Conservation (phyloP, 2,329 filamentous ascomycete genomes). For the Diplodia seriata region DNA sequence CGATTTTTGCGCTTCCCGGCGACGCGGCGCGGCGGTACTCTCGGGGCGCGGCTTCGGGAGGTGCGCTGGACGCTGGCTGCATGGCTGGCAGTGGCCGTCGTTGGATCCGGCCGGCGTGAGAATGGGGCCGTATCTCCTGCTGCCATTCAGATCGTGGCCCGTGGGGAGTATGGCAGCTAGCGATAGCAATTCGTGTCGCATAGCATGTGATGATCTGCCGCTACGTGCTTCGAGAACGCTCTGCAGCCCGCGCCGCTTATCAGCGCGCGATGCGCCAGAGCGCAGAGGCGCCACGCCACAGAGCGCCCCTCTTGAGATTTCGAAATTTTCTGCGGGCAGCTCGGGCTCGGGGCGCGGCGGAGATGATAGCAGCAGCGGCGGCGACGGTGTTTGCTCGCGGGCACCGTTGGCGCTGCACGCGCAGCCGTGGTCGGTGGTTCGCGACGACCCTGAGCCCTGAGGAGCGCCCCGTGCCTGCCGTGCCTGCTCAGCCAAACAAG, state of each 20-base stretch:
- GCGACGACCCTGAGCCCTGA: not conserved
- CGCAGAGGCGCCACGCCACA: not conserved
- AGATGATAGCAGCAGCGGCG: too few relatives aligned
- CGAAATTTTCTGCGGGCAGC: slow-evolving; percentile 17
- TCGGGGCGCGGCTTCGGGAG: slow-evolving; percentile 10
- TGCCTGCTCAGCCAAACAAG: not conserved
- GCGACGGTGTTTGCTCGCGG: not conserved
- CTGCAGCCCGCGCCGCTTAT: slow-evolving; percentile 30
- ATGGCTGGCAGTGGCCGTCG: slow-evolving; percentile 8
- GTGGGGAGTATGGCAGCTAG: not conserved
- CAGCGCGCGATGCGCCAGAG: slow-evolving; percentile 1
- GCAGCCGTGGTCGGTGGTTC: not conserved
- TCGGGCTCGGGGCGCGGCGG: not conserved
- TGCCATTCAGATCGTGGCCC: slow-evolving; percentile 28
- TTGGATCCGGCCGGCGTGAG: slow-evolving; percentile 16
- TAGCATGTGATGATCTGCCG: slow-evolving; percentile 29
- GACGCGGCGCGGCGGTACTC: slow-evolving; percentile 3
- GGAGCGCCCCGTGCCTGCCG: not conserved
- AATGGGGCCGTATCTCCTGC: slow-evolving; percentile 30
- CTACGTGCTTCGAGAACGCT: slow-evolving; percentile 31
- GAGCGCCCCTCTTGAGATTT: slow-evolving; percentile 1
- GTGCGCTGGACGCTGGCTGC: not conserved
- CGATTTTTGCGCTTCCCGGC: slow-evolving; percentile 5
- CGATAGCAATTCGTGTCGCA: slow-evolving; percentile 23
- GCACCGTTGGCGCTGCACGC: not conserved